Conservation (phyloP, 306 rosid species). For the Vigna angularis region DNA sequence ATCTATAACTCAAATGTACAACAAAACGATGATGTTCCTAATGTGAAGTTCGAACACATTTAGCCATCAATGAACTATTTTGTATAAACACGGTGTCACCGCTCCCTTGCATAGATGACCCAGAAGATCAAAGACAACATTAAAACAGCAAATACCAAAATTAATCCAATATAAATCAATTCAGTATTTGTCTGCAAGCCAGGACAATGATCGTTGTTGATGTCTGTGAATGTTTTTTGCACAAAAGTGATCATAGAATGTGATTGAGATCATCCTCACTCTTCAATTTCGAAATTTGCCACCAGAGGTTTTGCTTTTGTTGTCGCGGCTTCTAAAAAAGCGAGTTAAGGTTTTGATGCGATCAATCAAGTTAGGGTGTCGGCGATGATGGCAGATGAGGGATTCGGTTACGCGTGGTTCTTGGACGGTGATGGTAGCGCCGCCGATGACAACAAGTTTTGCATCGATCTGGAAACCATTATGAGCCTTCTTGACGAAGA, state of each 20-base stretch:
- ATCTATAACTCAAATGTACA: constrained; percentile 46
- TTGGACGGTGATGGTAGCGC: no score
- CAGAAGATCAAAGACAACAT: constrained; percentile 89
- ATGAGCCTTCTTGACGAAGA: no score
- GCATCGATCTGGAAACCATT: no score
- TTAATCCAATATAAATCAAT: constrained; percentile 78
- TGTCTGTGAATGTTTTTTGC: constrained; percentile 65
- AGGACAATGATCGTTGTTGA: constrained; percentile 65
- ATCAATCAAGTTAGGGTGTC: no score
- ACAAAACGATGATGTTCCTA: constrained; percentile 22
- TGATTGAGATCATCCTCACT: no score
- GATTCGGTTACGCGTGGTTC: no score
- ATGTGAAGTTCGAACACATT: constrained; percentile 32
- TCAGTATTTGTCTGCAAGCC: constrained; percentile 54
- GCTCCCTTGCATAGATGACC: constrained; percentile 90
- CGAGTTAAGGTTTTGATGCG: no score
- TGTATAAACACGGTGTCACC: constrained; percentile 80
- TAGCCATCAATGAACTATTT: constrained; percentile 51
- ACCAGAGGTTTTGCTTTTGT: no score
- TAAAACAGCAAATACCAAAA: constrained; percentile 70
- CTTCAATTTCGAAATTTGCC: no score
- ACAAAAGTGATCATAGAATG: constrained; percentile 51
- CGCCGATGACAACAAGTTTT: no score
- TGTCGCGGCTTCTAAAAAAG: no score
- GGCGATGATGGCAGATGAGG: no score